Percentiles rank a stretch among this genome's conserved stretches.
Evolutionary conservation across 2,329 filamentous ascomycete species (phyloP).

Genomic region (Apiospora phragmitis): DNA sequence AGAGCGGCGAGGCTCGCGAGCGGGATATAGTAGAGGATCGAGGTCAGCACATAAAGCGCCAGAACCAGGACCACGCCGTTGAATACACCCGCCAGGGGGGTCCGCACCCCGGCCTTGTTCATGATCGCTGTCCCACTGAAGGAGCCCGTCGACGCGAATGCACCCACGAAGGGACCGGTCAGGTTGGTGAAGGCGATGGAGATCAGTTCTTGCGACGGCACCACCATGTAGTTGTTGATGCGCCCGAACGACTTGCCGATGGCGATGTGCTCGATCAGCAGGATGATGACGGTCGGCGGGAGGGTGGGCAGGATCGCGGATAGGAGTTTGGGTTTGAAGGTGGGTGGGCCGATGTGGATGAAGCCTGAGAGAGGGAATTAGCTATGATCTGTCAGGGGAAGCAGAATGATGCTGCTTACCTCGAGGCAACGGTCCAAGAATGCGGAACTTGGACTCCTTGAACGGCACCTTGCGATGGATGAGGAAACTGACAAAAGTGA

Average conservation of each 20-base stretch:
- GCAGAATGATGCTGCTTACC: slow-evolving; percentile 43
- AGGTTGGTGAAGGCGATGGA: slow-evolving; percentile 91
- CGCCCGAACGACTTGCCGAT: slow-evolving; percentile 96
- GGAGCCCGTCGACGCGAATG: slow-evolving; percentile 89
- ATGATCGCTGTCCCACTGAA: slow-evolving; percentile 97
- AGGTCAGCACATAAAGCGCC: slow-evolving; percentile 84
- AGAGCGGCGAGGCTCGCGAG: slow-evolving; percentile 78
- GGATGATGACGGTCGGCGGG: slow-evolving; percentile 84
- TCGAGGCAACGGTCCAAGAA: slow-evolving; percentile 76
- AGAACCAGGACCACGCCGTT: slow-evolving; percentile 83
- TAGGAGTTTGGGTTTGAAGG: slow-evolving; percentile 66
- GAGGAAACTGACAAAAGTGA: slow-evolving; percentile 86
- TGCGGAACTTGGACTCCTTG: slow-evolving; percentile 66
- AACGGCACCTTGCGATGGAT: slow-evolving; percentile 70
- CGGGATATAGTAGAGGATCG: slow-evolving; percentile 93
- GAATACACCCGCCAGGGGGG: slow-evolving; percentile 85
- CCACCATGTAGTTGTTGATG: slow-evolving; percentile 95
- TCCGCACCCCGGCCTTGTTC: slow-evolving; percentile 92
- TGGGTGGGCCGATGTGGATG: slow-evolving; percentile 72
- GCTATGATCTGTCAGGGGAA: neutral
- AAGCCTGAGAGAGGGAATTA: slow-evolving; percentile 57
- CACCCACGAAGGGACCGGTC: slow-evolving; percentile 87
- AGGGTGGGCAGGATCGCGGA: slow-evolving; percentile 69
- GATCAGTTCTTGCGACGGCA: slow-evolving; percentile 94
- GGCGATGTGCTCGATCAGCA: slow-evolving; percentile 94